These are phyloP conservation scores for Tylopilus microsporus DNA, from an alignment of 1,284 basidiomycete species.

Conservation along the genomic window DNA sequence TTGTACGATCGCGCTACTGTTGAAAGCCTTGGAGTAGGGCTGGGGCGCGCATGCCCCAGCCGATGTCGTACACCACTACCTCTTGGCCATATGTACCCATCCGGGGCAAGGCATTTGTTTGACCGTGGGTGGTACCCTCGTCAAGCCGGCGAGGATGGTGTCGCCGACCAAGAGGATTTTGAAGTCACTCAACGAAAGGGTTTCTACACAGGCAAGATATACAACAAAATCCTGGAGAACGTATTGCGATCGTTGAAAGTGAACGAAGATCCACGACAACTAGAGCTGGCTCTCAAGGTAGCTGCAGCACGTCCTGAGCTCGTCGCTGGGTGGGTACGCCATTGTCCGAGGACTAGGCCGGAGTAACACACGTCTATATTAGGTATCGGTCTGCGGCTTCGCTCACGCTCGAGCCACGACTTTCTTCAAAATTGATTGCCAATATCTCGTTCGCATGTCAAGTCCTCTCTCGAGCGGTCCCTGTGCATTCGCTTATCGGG, in stretches of 20 bases:
- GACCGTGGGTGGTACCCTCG: conserved; percentile 91
- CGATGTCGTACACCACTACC: conserved; percentile 82
- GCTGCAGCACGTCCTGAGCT: conserved; percentile 74
- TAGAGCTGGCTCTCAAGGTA: conserved; percentile 79
- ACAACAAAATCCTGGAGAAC: conserved; percentile 83
- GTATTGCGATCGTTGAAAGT: conserved; percentile 30
- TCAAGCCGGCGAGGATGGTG: conserved; percentile 37
- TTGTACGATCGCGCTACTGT: conserved; percentile 57
- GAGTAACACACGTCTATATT: conserved; percentile 2
- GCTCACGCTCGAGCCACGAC: conserved; percentile 78
- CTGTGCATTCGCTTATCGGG: conserved; percentile 55
- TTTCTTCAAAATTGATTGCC: conserved; percentile 85
- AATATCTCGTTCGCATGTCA: conserved; percentile 79
- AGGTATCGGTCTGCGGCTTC: conserved; percentile 77
- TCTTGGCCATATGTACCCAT: conserved; percentile 80
- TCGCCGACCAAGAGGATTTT: conserved; percentile 19
- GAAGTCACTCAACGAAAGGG: conserved; percentile 29
- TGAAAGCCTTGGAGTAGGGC: conserved; percentile 41
- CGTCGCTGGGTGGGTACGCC: conserved; percentile 50
- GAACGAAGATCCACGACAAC: conserved; percentile 81
- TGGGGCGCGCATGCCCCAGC: conserved; percentile 57
- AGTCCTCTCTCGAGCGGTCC: conserved; percentile 73
- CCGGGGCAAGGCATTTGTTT: conserved; percentile 87
- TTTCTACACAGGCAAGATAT: conserved; percentile 47
- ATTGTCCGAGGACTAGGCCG: not conserved